Conservation (phyloP, 2,329 filamentous ascomycete genomes). For the Aspergillus cejpii region DNA sequence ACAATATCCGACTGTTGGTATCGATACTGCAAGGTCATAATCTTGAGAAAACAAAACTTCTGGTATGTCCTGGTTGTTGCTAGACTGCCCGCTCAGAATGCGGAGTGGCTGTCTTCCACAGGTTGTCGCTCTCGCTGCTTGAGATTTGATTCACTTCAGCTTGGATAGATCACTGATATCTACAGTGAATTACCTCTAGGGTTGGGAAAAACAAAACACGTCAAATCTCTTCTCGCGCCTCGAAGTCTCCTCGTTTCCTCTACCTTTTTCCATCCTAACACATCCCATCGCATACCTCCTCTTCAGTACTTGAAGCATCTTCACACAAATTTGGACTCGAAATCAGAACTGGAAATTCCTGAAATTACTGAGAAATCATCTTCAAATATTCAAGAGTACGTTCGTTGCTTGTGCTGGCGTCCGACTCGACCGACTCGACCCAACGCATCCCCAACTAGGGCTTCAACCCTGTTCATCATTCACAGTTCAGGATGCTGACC, state of each 20-base stretch:
- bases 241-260: neutral
- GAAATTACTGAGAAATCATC: neutral
- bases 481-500: constrained; percentile 5
- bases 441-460: constrained; percentile 1
- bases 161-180: constrained; percentile 6
- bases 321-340: neutral
- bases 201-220: constrained; percentile 2
- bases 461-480: constrained; percentile 1
- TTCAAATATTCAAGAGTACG: constrained; percentile 1
- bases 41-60: constrained; percentile 1
- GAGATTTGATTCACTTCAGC: constrained; percentile 5
- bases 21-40: neutral
- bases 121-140: constrained; percentile 9
- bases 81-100: neutral
- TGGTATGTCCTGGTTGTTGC: constrained; percentile 6
- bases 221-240: neutral
- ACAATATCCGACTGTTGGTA: neutral
- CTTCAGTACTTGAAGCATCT: neutral
- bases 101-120: constrained; percentile 5
- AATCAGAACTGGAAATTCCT: neutral
- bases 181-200: neutral
- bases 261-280: neutral
- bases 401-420: neutral
- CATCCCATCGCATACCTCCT: neutral
- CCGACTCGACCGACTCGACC: neutral